A percentile compares a stretch with the other conserved stretches of the same genome.
Conservation (phyloP, 164 flowering plant genomes). For the Taxillus chinensis region DNA sequence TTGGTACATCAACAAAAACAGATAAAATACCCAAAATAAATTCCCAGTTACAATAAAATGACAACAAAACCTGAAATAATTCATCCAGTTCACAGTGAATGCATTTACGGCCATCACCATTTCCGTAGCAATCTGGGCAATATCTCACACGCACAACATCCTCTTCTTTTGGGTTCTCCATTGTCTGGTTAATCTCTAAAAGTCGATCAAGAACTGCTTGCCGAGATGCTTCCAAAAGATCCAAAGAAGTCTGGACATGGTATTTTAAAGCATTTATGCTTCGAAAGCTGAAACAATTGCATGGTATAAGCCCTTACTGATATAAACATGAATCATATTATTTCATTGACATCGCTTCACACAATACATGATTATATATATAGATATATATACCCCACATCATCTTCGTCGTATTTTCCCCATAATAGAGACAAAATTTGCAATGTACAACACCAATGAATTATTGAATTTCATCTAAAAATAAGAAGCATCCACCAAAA, state of each 20-base stretch:
- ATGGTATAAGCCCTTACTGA: neutral
- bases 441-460: too few species aligned
- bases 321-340: too few species aligned
- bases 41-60: neutral
- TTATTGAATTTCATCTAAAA: neutral
- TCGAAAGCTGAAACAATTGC: conserved; percentile 42
- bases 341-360: too few species aligned
- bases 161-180: conserved; percentile 78
- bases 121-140: conserved; percentile 56
- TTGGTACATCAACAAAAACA: neutral
- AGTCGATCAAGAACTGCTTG: conserved; percentile 51
- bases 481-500: neutral
- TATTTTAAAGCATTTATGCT: conserved; percentile 60
- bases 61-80: conserved; percentile 57
- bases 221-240: conserved; percentile 64
- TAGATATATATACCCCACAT: too few species aligned
- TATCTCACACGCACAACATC: conserved; percentile 68
- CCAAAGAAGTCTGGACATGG: conserved; percentile 62
- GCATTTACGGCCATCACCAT: conserved; percentile 60
- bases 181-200: conserved; percentile 64
- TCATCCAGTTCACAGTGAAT: conserved; percentile 76
- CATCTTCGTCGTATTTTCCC: too few species aligned
- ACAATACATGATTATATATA: too few species aligned
- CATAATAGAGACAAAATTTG: too few species aligned
- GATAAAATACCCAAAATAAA: neutral